A percentile compares a stretch with the other conserved stretches of the same genome.
Evolutionary conservation across 2,329 filamentous ascomycete species (phyloP).

Genomic region (Pseudogymnoascus pannorum): DNA sequence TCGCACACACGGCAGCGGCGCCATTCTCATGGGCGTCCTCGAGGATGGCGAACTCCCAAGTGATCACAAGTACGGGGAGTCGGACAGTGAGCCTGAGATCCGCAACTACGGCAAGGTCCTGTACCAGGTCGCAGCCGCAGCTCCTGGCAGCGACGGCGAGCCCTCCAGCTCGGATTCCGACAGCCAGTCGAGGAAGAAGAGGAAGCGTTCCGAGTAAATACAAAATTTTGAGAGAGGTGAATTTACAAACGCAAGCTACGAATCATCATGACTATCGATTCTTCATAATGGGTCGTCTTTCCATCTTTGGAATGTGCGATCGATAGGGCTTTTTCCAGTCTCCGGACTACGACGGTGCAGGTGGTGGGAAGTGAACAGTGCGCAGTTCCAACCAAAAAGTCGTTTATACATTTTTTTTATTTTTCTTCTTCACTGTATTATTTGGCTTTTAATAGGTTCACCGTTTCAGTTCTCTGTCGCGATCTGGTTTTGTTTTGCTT

Average conservation of each 20-base stretch:
- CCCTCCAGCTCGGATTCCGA: constrained; percentile 45
- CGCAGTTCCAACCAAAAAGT: constrained; percentile 22
- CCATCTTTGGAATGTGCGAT: constrained; percentile 21
- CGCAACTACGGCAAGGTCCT: constrained; percentile 66
- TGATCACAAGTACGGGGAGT: constrained; percentile 35
- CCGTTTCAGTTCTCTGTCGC: neutral
- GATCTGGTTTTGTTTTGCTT: constrained; percentile 21
- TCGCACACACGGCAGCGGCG: constrained; percentile 83
- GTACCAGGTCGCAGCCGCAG: constrained; percentile 71
- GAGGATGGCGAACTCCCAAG: constrained; percentile 56
- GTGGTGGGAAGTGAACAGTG: constrained; percentile 23
- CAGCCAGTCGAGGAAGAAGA: constrained; percentile 62
- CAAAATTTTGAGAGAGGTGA: neutral
- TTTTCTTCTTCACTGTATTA: constrained; percentile 25
- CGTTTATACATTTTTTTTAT: constrained; percentile 18
- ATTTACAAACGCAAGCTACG: constrained; percentile 19
- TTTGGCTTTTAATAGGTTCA: constrained; percentile 13
- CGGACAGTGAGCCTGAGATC: constrained; percentile 50
- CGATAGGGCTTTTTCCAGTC: constrained; percentile 23
- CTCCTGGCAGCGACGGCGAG: constrained; percentile 59
- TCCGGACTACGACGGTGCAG: constrained; percentile 23
- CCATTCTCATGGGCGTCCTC: constrained; percentile 83
- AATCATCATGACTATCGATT: constrained; percentile 21
- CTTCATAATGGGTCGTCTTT: constrained; percentile 20
- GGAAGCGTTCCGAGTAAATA: constrained; percentile 59